Conservation (phyloP, 352 stramenopile genomes). For the Globisporangium polare region DNA sequence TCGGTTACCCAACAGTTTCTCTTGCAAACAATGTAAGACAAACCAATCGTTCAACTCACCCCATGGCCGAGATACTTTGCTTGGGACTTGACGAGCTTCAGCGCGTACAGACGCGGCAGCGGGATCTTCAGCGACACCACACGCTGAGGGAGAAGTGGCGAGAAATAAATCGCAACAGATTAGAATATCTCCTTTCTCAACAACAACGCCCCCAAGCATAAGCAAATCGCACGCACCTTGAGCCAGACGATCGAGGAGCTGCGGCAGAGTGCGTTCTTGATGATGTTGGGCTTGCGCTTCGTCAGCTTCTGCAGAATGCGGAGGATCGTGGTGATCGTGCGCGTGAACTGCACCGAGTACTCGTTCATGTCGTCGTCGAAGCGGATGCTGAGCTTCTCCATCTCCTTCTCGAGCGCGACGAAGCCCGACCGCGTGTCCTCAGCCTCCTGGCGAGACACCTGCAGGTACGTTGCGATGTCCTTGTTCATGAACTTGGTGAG, state of each 20-base stretch:
- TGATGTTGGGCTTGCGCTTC: constrained; percentile 82
- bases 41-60: constrained; percentile 23
- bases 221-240: constrained; percentile 33
- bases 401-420: constrained; percentile 50
- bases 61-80: constrained; percentile 78
- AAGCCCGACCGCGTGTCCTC: constrained; percentile 56
- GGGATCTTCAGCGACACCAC: constrained; percentile 68
- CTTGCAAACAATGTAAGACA: neutral
- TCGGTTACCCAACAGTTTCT: neutral
- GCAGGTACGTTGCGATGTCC: constrained; percentile 73
- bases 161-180: too few relatives aligned
- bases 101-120: constrained; percentile 61
- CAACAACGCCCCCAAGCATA: neutral
- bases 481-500: constrained; percentile 88
- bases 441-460: constrained; percentile 53
- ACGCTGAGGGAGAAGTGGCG: constrained; percentile 29
- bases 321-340: constrained; percentile 74
- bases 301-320: constrained; percentile 81
- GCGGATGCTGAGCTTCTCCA: constrained; percentile 53
- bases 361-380: constrained; percentile 71
- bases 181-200: too few relatives aligned
- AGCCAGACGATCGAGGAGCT: constrained; percentile 77
- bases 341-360: constrained; percentile 58
- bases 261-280: constrained; percentile 76
- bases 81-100: constrained; percentile 85